Evolutionary conservation across 371 early-diverging fungal species (phyloP), one percentile per base, ranked within the genome.

Genomic region (Mortierella sp.): DNA sequence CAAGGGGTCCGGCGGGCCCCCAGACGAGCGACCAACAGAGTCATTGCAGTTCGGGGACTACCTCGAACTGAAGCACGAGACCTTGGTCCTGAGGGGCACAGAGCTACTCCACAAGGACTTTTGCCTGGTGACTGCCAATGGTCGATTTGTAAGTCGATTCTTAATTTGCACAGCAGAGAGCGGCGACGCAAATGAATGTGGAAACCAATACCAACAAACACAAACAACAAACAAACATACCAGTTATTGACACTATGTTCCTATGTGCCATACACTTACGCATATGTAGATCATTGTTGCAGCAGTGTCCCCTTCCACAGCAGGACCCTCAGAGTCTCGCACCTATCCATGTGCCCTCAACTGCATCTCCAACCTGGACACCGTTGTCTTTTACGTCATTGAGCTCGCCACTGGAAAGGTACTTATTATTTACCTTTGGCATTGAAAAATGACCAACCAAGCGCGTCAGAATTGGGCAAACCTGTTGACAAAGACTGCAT

Each of bases 101-200:
- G 92, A 91, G 77, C 41, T 82, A 74, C 80, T 93, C 48, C 90
- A 90, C 79, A 89, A 88, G 75, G 94, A 93, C 75, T 93, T 93
- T 80, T 89, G 90, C 63, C 79, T 93, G 38, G 91, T 93, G 72
- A 88, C 92, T 35, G 77, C 74, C 60, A 85, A 91, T 78, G 84
- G 88, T 16, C 84, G 82, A 71, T 87, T 88, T 83, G 91, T 91
- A 86, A 84, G 87, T 75, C 43, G 44, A 41, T 29, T 24, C 12
- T 55, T 44, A 44, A 32, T 58, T 74, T 38, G 54, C 29, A 54
- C 58, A 41, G 51, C 44, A 11, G 29, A 41, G 24, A 0, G n/a
- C 27, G 58, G 27, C 27, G 58, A 27, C 11, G 11, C 3, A 27
- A 6, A 27, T 58, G 58, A 32, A 56, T 72, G n/a, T 43, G 54